phyloP scores from a whole-genome alignment of 345 rosid genomes.

The Dipteronia dyeriana region DNA sequence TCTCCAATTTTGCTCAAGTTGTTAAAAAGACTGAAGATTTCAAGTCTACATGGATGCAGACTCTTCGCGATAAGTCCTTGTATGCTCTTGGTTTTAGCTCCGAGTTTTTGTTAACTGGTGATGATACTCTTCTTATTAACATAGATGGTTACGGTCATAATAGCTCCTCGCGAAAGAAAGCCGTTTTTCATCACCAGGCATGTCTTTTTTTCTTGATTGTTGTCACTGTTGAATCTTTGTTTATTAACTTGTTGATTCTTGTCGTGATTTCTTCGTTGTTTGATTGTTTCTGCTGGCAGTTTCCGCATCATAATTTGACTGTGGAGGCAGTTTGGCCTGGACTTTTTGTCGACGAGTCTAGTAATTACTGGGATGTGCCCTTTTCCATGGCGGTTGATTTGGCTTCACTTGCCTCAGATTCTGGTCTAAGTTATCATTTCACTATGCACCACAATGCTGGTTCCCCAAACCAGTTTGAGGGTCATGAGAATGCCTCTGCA shows the following conservation, averaged over 20 bases:
- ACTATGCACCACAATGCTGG: slow-evolving; percentile 68
- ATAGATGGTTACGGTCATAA: slow-evolving; percentile 49
- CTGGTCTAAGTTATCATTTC: slow-evolving; percentile 68
- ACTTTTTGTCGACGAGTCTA: slow-evolving; percentile 61
- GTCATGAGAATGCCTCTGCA: slow-evolving; percentile 27
- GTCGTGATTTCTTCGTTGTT: not conserved
- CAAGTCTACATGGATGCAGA: slow-evolving; percentile 37
- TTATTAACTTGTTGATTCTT: not conserved
- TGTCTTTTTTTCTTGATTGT: not conserved
- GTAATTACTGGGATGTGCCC: slow-evolving; percentile 88
- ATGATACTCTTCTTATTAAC: slow-evolving; percentile 64
- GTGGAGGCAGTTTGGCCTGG: slow-evolving; percentile 78
- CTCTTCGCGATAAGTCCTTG: slow-evolving; percentile 62
- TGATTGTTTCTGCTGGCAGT: slow-evolving; percentile 41
- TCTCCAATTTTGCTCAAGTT: slow-evolving; percentile 60
- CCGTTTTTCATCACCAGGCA: slow-evolving; percentile 71
- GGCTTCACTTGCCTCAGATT: slow-evolving; percentile 67
- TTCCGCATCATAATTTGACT: slow-evolving; percentile 64
- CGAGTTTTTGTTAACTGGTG: slow-evolving; percentile 65
- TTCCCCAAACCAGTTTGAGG: slow-evolving; percentile 41
- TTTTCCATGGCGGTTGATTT: slow-evolving; percentile 65
- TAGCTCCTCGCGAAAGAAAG: slow-evolving; percentile 61
- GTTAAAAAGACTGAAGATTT: slow-evolving; percentile 34
- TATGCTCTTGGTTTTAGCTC: slow-evolving; percentile 75
- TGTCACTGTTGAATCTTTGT: not conserved